Evolutionary conservation across 139 green algal genomes (phyloP), one percentile per base, ranked within the genome.

Genomic region (Desmodesmus armatus): DNA sequence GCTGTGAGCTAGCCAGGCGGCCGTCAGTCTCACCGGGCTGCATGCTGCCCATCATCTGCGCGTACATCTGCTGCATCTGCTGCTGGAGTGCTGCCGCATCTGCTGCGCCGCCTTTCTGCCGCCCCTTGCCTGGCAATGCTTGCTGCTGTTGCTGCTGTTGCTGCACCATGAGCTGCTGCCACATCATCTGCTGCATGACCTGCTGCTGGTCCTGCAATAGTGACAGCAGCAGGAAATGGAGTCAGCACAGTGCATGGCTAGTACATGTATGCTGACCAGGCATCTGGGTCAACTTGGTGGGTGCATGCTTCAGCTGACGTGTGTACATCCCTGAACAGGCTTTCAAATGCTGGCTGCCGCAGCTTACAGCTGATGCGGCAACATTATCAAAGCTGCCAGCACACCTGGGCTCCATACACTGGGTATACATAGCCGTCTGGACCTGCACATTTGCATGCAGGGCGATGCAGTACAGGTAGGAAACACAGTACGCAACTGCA

Each of bases 101-200:
- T n/a, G n/a, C n/a, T n/a, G n/a, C n/a, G n/a, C n/a, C n/a, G n/a
- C n/a, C n/a, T n/a, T n/a, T n/a, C n/a, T n/a, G n/a, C n/a, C n/a
- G n/a, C n/a, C n/a, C n/a, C n/a, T n/a, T n/a, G n/a, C n/a, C n/a
- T n/a, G n/a, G n/a, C n/a, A n/a, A 80, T 65, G 78, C 78, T 51
- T 84, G 78, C 78, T 77, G 62, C 80, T 86, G 80, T n/a, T 60
- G 40, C 39, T 37, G 29, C 73, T 37, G 73, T 47, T 51, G 47
- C 73, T 69, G 73, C 73, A 35, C 83, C 71, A 70, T 89, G 85
- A 86, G 85, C 72, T 80, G 73, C 71, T 78, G 58, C 27, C 29
- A 80, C 71, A 83, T 73, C 40, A 82, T 70, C 47, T 75, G 31
- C 55, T 85, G 77, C 84, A 33, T 53, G 47, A 72, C 31, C 53